Conservation (phyloP, 192 early-diverging fungal species). For the Entomortierella beljakovae region DNA sequence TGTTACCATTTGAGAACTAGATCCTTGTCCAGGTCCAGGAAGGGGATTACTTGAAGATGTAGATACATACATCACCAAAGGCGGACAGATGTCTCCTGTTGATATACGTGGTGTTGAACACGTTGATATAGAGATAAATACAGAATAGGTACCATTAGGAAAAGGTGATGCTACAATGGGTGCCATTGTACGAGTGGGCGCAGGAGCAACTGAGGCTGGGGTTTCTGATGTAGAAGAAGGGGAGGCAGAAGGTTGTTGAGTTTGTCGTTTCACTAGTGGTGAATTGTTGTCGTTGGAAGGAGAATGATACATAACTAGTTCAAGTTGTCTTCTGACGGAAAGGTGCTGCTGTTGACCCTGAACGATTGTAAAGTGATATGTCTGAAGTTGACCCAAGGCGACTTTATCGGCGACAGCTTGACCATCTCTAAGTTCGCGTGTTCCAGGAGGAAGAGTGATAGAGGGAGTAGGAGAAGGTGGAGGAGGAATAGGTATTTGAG, state of each 20-base stretch:
- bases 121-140: slow-evolving; percentile 49
- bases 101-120: slow-evolving; percentile 32
- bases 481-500: slow-evolving; percentile 7
- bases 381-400: slow-evolving; percentile 38
- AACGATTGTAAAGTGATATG: slow-evolving; percentile 42
- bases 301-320: slow-evolving; percentile 41
- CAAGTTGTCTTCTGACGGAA: slow-evolving; percentile 36
- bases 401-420: slow-evolving; percentile 42
- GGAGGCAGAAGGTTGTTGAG: not conserved
- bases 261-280: not conserved
- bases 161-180: slow-evolving; percentile 28
- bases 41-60: slow-evolving; percentile 28
- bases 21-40: slow-evolving; percentile 48
- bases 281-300: not conserved
- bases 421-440: slow-evolving; percentile 35
- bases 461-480: slow-evolving; percentile 14
- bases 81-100: slow-evolving; percentile 6
- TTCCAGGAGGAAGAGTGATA: slow-evolving; percentile 26
- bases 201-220: not conserved
- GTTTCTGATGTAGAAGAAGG: not conserved
- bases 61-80: slow-evolving; percentile 29
- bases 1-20: slow-evolving; percentile 1
- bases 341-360: slow-evolving; percentile 18
- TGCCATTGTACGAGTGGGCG: slow-evolving; percentile 30
- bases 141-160: slow-evolving; percentile 37